phyloP scores from a whole-genome alignment of 768 basidiomycete species.

The Boletus subparvulus region DNA sequence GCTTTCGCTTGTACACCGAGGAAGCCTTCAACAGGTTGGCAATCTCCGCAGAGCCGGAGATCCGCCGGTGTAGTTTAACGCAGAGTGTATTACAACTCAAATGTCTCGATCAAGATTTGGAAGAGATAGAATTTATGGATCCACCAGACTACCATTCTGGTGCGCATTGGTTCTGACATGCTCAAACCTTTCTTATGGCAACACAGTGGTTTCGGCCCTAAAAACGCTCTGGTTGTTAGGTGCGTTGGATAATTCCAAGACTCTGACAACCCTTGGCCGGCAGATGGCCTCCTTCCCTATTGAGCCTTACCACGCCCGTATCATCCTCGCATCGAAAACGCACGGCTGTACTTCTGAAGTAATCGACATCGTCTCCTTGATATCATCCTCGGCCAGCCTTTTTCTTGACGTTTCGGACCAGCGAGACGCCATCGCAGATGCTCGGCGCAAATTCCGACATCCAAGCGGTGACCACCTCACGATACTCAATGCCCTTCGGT shows the following conservation, averaged over 20 bases:
- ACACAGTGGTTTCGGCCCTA: constrained; percentile 57
- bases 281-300: constrained; percentile 91
- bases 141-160: constrained; percentile 72
- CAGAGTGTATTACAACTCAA: constrained; percentile 84
- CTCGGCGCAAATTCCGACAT: constrained; percentile 77
- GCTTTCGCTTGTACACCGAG: constrained; percentile 93
- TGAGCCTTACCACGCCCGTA: constrained; percentile 80
- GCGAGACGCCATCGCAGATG: constrained; percentile 69
- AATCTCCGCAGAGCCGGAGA: constrained; percentile 79
- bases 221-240: constrained; percentile 76
- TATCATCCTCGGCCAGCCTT: constrained; percentile 78
- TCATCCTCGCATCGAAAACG: constrained; percentile 74
- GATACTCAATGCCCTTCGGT: constrained; percentile 77
- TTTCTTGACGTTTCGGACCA: constrained; percentile 77
- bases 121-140: constrained; percentile 87
- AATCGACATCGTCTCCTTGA: constrained; percentile 79
- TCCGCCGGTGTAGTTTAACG: constrained; percentile 81
- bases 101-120: constrained; percentile 77
- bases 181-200: background rate
- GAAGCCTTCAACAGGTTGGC: constrained; percentile 67
- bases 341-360: constrained; percentile 75
- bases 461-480: constrained; percentile 90
- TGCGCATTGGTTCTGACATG: constrained; percentile 39
- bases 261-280: constrained; percentile 71
- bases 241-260: constrained; percentile 66